Evolutionary conservation across 257 asterid species (phyloP).

Genomic region (Gardenia jasminoides): DNA sequence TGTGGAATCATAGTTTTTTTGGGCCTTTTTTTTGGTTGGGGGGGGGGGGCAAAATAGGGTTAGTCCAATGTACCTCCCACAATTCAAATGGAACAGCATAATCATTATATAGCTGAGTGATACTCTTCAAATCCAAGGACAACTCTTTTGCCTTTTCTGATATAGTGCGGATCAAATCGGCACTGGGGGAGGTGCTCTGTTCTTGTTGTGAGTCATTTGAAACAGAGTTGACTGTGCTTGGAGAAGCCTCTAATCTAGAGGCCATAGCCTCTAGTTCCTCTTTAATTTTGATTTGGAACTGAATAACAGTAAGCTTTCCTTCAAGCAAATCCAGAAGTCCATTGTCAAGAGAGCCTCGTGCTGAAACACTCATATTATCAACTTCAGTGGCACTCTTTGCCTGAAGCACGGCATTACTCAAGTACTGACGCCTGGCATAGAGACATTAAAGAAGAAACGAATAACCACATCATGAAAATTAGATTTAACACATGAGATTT

Average conservation of each 20-base stretch:
- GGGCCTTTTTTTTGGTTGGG: neutral
- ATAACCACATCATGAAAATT: neutral
- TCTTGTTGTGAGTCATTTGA: slow-evolving; percentile 39
- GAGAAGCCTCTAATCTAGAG: slow-evolving; percentile 57
- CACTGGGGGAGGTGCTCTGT: slow-evolving; percentile 33
- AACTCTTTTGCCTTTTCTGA: slow-evolving; percentile 73
- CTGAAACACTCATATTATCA: slow-evolving; percentile 46
- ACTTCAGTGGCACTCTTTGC: slow-evolving; percentile 83
- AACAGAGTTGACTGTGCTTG: slow-evolving; percentile 44
- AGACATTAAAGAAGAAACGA: slow-evolving; percentile 11
- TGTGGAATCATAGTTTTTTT: neutral
- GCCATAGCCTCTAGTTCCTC: slow-evolving; percentile 74
- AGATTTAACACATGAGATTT: neutral
- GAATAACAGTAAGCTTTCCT: slow-evolving; percentile 95
- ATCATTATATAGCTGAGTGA: slow-evolving; percentile 90
- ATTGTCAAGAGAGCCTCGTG: slow-evolving; percentile 60
- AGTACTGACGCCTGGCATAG: slow-evolving; percentile 84
- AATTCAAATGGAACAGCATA: slow-evolving; percentile 92
- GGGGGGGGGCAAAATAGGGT: neutral
- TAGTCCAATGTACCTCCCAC: slow-evolving; percentile 74
- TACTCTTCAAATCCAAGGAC: slow-evolving; percentile 78
- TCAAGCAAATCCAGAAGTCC: slow-evolving; percentile 96
- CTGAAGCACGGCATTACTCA: slow-evolving; percentile 97
- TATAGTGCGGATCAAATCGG: slow-evolving; percentile 32
- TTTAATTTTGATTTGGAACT: slow-evolving; percentile 88